A percentile compares a stretch with the other conserved stretches of the same genome.
phyloP scores from a whole-genome alignment of 345 rosid genomes.

The Lepidium africanum region DNA sequence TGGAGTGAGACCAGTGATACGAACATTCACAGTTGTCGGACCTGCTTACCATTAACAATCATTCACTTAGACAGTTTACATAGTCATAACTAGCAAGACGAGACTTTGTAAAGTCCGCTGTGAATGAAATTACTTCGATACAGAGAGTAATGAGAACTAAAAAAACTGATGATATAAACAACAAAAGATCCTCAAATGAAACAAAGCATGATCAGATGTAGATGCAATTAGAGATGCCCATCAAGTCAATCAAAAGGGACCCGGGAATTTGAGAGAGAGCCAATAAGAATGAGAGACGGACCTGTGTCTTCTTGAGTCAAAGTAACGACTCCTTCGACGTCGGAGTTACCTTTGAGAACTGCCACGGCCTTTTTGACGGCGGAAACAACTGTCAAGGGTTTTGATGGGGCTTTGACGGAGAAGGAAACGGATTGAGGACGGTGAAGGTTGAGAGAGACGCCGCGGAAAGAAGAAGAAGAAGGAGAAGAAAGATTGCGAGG shows the following conservation, averaged over 20 bases:
- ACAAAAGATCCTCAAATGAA: background rate
- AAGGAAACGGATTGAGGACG: constrained; percentile 32
- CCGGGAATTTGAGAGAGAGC: background rate
- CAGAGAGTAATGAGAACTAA: background rate
- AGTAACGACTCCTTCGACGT: constrained; percentile 80
- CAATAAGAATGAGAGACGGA: background rate
- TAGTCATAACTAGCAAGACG: background rate
- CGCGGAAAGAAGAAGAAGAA: constrained; percentile 38
- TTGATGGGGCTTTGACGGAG: constrained; percentile 31
- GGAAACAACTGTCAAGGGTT: constrained; percentile 47
- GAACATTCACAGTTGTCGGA: constrained; percentile 83
- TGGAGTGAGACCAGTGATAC: constrained; percentile 77
- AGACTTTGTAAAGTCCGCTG: background rate
- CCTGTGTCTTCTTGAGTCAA: constrained; percentile 74
- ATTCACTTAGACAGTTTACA: background rate
- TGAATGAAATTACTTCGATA: too few relatives aligned
- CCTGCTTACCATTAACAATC: constrained; percentile 38
- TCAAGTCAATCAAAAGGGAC: background rate
- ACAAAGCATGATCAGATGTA: background rate
- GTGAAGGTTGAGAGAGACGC: constrained; percentile 43
- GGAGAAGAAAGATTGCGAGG: background rate
- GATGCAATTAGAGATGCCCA: background rate
- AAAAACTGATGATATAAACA: background rate
- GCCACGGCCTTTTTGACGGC: constrained; percentile 82
- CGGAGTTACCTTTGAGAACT: constrained; percentile 74